These are phyloP conservation scores for Euphorbia peplus DNA, from an alignment of 345 rosid species.

Conservation along the genomic window DNA sequence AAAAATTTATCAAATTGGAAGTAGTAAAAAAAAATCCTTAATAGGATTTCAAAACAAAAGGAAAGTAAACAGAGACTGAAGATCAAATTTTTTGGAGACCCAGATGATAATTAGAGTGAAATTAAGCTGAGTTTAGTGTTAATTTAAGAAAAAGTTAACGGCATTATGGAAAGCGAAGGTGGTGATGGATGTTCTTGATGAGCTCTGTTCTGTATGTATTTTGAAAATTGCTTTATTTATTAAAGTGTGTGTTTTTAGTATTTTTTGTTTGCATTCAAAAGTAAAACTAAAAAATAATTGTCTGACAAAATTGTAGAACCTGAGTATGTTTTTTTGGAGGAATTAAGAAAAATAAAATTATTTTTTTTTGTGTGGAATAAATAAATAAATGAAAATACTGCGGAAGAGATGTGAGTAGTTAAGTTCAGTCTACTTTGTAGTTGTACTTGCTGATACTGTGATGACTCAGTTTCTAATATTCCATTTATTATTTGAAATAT, in stretches of 20 bases:
- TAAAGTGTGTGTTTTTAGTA: background rate
- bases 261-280: background rate
- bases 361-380: background rate
- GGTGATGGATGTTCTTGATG: background rate
- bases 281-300: too few relatives aligned
- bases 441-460: background rate
- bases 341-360: background rate
- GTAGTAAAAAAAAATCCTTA: background rate
- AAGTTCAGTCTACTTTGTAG: background rate
- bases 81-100: background rate
- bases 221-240: slow-evolving; percentile 2
- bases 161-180: slow-evolving; percentile 8
- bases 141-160: background rate
- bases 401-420: background rate
- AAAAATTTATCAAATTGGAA: background rate
- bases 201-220: background rate
- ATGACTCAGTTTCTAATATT: too few relatives aligned
- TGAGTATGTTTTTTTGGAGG: background rate
- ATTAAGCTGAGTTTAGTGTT: background rate
- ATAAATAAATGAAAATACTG: background rate
- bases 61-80: background rate
- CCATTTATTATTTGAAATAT: too few relatives aligned
- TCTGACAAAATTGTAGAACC: background rate
- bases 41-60: too few relatives aligned
- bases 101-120: background rate